Evolutionary conservation across 306 rosid genomes (phyloP).

Genomic region (Malus domestica): ASM211411v1 NC_041795.1:32655001-32655500

Average conservation of each 20-base stretch:
- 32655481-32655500: not conserved
- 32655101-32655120: slow-evolving; percentile 3
- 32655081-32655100: not conserved
- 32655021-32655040: slow-evolving; percentile 9
- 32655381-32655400: not conserved
- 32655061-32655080: not conserved
- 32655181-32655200: not conserved
- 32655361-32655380: slow-evolving; percentile 26
- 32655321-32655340: slow-evolving; percentile 14
- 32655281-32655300: slow-evolving; percentile 26
- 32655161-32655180: not conserved
- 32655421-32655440: not conserved
- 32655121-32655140: slow-evolving; percentile 6
- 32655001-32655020: slow-evolving; percentile 1
- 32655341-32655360: slow-evolving; percentile 19
- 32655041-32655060: not conserved
- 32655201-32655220: not conserved
- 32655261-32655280: no score
- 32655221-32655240: slow-evolving; percentile 13
- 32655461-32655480: not conserved
- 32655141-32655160: not conserved
- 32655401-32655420: not conserved
- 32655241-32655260: slow-evolving; percentile 12
- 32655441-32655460: not conserved
- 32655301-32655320: slow-evolving; percentile 8